Percentiles rank a stretch among this genome's conserved stretches.
Evolutionary conservation across 495 filamentous ascomycete genomes (phyloP).

Genomic region (Glonium stellatum): DNA sequence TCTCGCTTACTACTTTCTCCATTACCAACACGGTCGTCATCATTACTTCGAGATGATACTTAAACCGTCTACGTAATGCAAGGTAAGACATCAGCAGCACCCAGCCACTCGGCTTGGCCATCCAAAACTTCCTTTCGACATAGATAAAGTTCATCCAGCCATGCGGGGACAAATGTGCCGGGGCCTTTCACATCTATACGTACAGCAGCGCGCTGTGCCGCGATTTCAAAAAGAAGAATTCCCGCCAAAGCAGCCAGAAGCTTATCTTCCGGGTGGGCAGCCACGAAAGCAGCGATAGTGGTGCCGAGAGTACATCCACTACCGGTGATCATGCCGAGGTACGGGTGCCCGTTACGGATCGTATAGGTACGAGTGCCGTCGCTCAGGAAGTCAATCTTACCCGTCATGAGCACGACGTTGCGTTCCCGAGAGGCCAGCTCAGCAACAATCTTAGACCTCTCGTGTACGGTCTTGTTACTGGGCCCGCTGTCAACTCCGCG

Average conservation of each 20-base stretch:
- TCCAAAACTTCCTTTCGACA: slow-evolving; percentile 28
- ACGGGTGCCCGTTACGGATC: slow-evolving; percentile 69
- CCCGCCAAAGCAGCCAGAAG: slow-evolving; percentile 64
- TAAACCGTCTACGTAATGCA: no score
- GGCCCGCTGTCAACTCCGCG: slow-evolving; percentile 79
- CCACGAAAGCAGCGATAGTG: slow-evolving; percentile 66
- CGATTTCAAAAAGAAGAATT: slow-evolving; percentile 74
- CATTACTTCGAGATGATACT: no score
- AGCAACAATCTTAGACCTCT: slow-evolving; percentile 55
- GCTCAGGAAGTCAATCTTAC: slow-evolving; percentile 67
- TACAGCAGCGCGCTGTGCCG: slow-evolving; percentile 65
- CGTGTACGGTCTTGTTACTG: slow-evolving; percentile 45
- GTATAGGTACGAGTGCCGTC: slow-evolving; percentile 61
- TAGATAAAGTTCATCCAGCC: slow-evolving; percentile 61
- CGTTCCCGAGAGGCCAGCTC: slow-evolving; percentile 59
- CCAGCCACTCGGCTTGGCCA: not conserved
- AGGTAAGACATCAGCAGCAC: no score
- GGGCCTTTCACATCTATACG: slow-evolving; percentile 65
- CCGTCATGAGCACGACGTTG: slow-evolving; percentile 82
- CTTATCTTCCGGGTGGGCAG: slow-evolving; percentile 52
- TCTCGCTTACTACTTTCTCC: no score
- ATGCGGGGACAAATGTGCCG: slow-evolving; percentile 81
- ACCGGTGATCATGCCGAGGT: slow-evolving; percentile 76
- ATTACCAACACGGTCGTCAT: no score
- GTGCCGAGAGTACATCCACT: slow-evolving; percentile 84